Evolutionary conservation across 352 stramenopile genomes (phyloP).

Genomic region (Globisporangium echinulatum): DNA sequence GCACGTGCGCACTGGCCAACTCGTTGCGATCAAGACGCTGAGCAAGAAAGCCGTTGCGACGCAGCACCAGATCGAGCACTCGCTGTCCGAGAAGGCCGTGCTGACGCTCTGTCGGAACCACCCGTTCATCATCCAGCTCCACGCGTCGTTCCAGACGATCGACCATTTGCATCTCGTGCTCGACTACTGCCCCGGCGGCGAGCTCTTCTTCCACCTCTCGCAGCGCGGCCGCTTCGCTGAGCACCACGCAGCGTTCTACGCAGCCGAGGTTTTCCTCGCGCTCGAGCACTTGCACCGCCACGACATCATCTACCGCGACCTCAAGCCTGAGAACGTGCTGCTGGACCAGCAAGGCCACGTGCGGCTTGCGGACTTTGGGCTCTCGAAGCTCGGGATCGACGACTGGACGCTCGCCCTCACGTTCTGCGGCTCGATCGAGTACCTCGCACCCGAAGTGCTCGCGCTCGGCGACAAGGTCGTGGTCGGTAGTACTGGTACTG

Average conservation of each 20-base stretch:
- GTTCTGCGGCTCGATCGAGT: constrained; percentile 87
- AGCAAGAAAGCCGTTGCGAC: constrained; percentile 73
- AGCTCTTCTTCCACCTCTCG: constrained; percentile 87
- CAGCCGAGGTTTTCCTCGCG: constrained; percentile 82
- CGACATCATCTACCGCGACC: constrained; percentile 82
- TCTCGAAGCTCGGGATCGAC: constrained; percentile 68
- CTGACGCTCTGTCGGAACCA: constrained; percentile 86
- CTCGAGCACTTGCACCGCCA: constrained; percentile 68
- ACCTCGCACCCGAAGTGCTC: constrained; percentile 78
- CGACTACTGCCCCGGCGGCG: constrained; percentile 69
- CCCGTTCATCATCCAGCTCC: constrained; percentile 89
- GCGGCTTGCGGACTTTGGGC: constrained; percentile 87
- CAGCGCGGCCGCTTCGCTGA: constrained; percentile 66
- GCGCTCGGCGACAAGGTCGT: constrained; percentile 28
- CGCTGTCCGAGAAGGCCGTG: constrained; percentile 78
- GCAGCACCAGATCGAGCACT: constrained; percentile 85
- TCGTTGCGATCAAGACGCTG: constrained; percentile 79
- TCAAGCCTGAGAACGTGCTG: constrained; percentile 91
- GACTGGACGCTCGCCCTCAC: constrained; percentile 61
- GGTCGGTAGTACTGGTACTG: too few species aligned
- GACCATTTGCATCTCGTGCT: constrained; percentile 67
- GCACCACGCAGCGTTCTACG: constrained; percentile 79
- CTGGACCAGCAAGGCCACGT: constrained; percentile 83
- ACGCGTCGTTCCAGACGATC: constrained; percentile 85
- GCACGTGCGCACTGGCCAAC: constrained; percentile 43